Percentiles rank a stretch among this genome's conserved stretches.
Conservation (phyloP, 1,284 basidiomycete species). For the Agaricales sp. region DNA sequence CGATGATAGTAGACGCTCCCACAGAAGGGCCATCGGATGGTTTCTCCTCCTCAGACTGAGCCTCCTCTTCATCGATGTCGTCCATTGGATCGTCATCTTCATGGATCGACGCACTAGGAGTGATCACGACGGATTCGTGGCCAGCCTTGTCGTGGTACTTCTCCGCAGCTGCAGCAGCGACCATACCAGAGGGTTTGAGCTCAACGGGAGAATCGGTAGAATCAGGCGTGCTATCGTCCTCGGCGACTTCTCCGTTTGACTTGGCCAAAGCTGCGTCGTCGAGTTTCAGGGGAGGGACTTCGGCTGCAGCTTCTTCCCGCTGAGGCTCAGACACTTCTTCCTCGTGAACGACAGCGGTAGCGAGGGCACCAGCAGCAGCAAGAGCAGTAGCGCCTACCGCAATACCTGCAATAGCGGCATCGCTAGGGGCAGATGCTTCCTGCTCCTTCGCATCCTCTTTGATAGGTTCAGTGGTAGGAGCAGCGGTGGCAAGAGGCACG, state of each 20-base stretch:
- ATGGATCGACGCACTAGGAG: background rate
- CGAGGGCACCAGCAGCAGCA: background rate
- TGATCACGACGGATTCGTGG: background rate
- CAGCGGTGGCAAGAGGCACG: slow-evolving; percentile 2
- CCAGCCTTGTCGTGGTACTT: slow-evolving; percentile 1
- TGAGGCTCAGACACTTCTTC: background rate
- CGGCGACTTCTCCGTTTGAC: background rate
- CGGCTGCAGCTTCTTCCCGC: background rate
- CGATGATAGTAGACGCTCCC: background rate
- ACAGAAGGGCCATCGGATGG: background rate
- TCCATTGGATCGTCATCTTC: slow-evolving; percentile 1
- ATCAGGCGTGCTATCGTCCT: background rate
- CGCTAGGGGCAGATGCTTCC: background rate
- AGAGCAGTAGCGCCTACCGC: background rate
- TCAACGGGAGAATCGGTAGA: background rate
- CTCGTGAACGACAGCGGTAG: background rate
- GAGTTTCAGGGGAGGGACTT: too few species aligned
- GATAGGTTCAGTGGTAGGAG: slow-evolving; percentile 10
- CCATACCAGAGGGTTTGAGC: background rate
- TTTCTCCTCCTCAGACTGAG: background rate
- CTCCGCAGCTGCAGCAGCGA: background rate
- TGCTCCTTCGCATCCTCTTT: slow-evolving; percentile 6
- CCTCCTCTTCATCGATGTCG: background rate
- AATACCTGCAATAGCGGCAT: background rate
- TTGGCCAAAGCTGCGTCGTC: too few species aligned